A percentile compares a stretch with the other conserved stretches of the same genome.
phyloP scores from a whole-genome alignment of 75 land plant species.

The Cunninghamia lanceolata region DNA sequence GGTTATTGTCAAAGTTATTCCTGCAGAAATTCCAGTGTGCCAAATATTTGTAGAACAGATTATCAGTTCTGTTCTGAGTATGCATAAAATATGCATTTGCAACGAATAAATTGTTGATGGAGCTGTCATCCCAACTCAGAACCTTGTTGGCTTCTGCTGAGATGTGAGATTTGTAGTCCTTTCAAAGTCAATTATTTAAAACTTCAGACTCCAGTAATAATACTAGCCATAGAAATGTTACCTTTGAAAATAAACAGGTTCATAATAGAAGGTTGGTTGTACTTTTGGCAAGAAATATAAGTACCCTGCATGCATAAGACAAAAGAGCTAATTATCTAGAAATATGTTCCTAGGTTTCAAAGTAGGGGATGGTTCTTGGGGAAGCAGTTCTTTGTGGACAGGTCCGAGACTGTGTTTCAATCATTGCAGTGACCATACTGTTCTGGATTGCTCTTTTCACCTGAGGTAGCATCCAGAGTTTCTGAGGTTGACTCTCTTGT shows the following conservation, averaged over 20 bases:
- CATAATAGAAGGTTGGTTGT: not conserved
- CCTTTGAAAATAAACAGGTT: not conserved
- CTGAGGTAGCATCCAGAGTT: not conserved
- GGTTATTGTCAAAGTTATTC: not conserved
- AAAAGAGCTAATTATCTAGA: not conserved
- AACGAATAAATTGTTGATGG: not conserved
- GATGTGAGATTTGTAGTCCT: not conserved
- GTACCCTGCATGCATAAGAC: not conserved
- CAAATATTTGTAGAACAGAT: not conserved
- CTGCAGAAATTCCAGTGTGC: not conserved
- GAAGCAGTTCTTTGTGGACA: not conserved
- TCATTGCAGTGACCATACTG: not conserved
- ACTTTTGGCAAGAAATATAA: not conserved
- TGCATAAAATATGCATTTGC: not conserved
- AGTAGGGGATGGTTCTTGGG: not conserved
- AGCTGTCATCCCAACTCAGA: not conserved
- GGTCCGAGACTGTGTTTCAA: not conserved
- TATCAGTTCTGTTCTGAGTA: not conserved
- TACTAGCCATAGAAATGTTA: not conserved
- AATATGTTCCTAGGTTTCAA: not conserved
- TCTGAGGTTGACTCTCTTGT: not conserved
- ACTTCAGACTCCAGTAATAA: not conserved
- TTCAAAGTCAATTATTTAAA: not conserved
- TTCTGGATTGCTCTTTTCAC: not conserved
- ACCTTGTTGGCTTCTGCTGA: not conserved